Conservation (phyloP, 1,284 basidiomycete genomes). For the Flammula alnicola region DNA sequence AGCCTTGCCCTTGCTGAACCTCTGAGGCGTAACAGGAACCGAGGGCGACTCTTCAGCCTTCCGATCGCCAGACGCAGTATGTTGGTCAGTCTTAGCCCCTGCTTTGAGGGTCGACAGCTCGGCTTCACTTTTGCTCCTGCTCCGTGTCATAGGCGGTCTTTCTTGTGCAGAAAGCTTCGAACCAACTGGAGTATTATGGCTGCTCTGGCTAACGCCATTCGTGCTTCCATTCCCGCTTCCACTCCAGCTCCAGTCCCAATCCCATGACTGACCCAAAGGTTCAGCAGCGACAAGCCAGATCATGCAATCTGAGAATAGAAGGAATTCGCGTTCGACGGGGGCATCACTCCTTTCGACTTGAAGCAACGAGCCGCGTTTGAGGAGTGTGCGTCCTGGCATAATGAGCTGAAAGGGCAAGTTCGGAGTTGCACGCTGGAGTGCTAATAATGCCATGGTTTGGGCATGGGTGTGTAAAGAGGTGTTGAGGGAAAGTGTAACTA, state of each 20-base stretch:
- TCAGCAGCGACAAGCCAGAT: conserved; percentile 74
- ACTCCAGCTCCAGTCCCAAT: conserved; percentile 39
- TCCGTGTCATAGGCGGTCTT: conserved; percentile 43
- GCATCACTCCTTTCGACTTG: conserved; percentile 56
- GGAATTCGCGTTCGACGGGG: conserved; percentile 68
- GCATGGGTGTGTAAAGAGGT: conserved; percentile 78
- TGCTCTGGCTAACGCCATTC: conserved; percentile 21
- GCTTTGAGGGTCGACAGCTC: conserved; percentile 41
- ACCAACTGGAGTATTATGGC: conserved; percentile 14
- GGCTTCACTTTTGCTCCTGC: conserved; percentile 65
- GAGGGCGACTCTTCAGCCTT: too few species aligned
- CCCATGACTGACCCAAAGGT: conserved; percentile 33
- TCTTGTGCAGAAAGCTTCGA: conserved; percentile 15
- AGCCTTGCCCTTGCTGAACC: neutral
- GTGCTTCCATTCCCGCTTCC: conserved; percentile 23
- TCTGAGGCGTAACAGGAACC: conserved; percentile 2
- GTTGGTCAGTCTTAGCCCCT: neutral
- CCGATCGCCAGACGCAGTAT: too few species aligned
- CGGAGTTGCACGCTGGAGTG: conserved; percentile 75
- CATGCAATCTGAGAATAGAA: conserved; percentile 83
- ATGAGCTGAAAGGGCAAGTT: conserved; percentile 80
- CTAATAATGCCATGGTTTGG: conserved; percentile 72
- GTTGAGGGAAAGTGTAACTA: conserved; percentile 81
- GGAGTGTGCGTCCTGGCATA: conserved; percentile 74
- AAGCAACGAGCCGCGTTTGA: conserved; percentile 68